phyloP scores from a whole-genome alignment of 305 asterid species.

The Galium porrigens region DNA sequence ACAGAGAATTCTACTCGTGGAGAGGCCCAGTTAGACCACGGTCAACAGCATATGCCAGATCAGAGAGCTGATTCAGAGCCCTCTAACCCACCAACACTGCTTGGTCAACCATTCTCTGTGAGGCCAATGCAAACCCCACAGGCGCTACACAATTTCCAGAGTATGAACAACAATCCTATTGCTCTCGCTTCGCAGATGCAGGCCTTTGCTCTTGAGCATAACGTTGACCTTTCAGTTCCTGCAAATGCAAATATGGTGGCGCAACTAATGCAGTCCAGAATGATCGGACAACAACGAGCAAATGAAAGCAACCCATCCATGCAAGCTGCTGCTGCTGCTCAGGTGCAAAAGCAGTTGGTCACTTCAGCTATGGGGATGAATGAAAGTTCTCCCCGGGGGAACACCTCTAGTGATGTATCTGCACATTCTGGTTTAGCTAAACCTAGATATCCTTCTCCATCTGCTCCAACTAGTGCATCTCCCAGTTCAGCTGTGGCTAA shows the following conservation, averaged over 20 bases:
- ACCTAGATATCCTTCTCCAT: slow-evolving; percentile 51
- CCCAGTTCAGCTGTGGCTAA: slow-evolving; percentile 34
- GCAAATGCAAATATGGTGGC: slow-evolving; percentile 68
- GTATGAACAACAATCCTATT: slow-evolving; percentile 42
- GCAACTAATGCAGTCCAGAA: slow-evolving; percentile 80
- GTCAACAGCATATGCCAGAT: slow-evolving; percentile 38
- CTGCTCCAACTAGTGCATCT: slow-evolving; percentile 37
- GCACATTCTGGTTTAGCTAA: slow-evolving; percentile 73
- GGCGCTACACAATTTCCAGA: slow-evolving; percentile 50
- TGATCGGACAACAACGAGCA: slow-evolving; percentile 61
- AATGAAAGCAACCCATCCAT: slow-evolving; percentile 42
- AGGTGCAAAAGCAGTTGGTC: slow-evolving; percentile 46
- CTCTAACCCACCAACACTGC: slow-evolving; percentile 32
- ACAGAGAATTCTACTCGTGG: slow-evolving; percentile 39
- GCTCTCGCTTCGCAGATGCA: slow-evolving; percentile 88
- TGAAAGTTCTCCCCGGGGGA: slow-evolving; percentile 72
- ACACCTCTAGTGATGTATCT: slow-evolving; percentile 66
- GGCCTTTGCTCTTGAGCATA: slow-evolving; percentile 81
- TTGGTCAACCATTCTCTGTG: slow-evolving; percentile 46
- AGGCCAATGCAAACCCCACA: slow-evolving; percentile 44
- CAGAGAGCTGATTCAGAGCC: slow-evolving; percentile 46
- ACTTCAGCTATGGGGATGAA: slow-evolving; percentile 50
- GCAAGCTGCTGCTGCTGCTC: slow-evolving; percentile 43
- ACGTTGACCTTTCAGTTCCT: slow-evolving; percentile 80
- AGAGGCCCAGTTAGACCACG: slow-evolving; percentile 49